Percentiles rank a stretch among this genome's conserved stretches.
These are phyloP conservation scores for Nicotiana attenuata DNA, from an alignment of 257 asterid species.

Conservation along the genomic window DNA sequence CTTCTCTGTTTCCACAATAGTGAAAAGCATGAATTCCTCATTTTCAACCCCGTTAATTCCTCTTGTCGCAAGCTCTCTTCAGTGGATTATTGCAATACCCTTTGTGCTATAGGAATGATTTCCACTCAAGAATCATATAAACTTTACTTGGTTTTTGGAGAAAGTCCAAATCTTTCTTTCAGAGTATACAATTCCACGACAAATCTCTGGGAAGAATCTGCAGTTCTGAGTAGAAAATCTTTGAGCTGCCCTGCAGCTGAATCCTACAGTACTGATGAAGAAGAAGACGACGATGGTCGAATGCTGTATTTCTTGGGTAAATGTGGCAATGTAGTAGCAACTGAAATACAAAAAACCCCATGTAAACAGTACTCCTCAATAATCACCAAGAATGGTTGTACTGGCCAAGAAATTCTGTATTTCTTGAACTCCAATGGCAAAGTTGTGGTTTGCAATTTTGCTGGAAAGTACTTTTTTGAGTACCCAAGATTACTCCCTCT, in stretches of 20 bases:
- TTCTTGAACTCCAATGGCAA: conserved; percentile 68
- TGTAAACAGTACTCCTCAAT: conserved; percentile 72
- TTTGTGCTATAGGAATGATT: conserved; percentile 58
- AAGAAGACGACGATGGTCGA: conserved; percentile 22
- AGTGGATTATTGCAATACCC: background rate
- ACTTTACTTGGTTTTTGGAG: conserved; percentile 48
- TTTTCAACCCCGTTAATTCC: conserved; percentile 57
- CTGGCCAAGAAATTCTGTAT: conserved; percentile 37
- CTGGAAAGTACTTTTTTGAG: conserved; percentile 31
- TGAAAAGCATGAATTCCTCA: conserved; percentile 24
- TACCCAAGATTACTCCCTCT: conserved; percentile 71
- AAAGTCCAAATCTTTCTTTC: conserved; percentile 43
- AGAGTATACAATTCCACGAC: conserved; percentile 32
- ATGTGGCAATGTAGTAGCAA: conserved; percentile 67
- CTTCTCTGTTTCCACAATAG: conserved; percentile 47
- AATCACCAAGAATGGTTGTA: conserved; percentile 14
- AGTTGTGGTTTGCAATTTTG: conserved; percentile 57
- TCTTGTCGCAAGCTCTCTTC: conserved; percentile 24
- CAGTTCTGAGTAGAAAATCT: conserved; percentile 20
- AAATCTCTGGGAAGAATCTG: conserved; percentile 46
- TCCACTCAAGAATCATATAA: conserved; percentile 33
- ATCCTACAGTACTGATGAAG: conserved; percentile 9
- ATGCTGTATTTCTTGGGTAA: conserved; percentile 67
- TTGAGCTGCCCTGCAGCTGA: conserved; percentile 4
- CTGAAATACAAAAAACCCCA: conserved; percentile 64